Conservation (phyloP, 192 early-diverging fungal genomes). For the Gonapodya prolifera region DNA sequence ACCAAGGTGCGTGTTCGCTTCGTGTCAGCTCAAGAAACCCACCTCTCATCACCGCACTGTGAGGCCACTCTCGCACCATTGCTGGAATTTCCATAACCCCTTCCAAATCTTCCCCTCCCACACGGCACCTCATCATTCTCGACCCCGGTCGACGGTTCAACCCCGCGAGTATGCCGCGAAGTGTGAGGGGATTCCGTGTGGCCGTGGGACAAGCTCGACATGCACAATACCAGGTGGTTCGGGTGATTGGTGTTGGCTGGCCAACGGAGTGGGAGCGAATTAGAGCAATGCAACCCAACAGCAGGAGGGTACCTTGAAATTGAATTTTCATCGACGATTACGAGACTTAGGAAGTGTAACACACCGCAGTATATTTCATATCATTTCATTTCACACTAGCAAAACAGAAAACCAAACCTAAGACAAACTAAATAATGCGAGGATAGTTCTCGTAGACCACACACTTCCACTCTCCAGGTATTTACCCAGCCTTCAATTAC, state of each 20-base stretch:
- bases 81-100: conserved; percentile 31
- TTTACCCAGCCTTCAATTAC: not conserved
- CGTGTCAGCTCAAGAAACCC: too few relatives aligned
- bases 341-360: not conserved
- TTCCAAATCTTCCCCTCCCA: not conserved
- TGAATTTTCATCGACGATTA: not conserved
- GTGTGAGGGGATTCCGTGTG: not conserved
- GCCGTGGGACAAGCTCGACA: not conserved
- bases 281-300: not conserved
- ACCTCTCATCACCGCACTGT: not conserved
- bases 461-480: too few relatives aligned
- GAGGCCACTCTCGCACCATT: conserved; percentile 47
- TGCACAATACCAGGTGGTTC: not conserved
- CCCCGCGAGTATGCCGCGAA: not conserved
- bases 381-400: not conserved
- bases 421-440: not conserved
- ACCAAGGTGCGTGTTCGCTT: conserved; percentile 35
- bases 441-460: too few relatives aligned
- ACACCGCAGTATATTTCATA: not conserved
- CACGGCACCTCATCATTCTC: conserved; percentile 34
- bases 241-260: not conserved
- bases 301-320: not conserved
- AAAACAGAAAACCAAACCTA: not conserved
- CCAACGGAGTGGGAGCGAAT: not conserved
- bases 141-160: conserved; percentile 36